Percentiles rank a stretch among this genome's conserved stretches.
phyloP scores from a whole-genome alignment of 208 protist species.

The Herpetomonas tarakana region DNA sequence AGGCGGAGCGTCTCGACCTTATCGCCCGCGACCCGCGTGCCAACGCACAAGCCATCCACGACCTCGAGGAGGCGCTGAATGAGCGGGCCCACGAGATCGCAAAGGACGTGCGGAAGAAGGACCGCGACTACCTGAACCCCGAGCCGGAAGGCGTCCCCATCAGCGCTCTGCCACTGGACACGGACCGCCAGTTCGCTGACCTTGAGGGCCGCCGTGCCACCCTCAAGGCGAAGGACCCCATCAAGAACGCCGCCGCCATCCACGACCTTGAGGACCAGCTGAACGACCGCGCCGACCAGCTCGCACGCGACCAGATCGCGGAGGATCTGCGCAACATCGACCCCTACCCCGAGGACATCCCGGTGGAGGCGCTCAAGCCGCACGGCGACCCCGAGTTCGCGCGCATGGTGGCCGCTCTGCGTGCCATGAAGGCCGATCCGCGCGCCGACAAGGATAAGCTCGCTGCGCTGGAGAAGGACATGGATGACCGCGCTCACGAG shows the following conservation, averaged over 20 bases:
- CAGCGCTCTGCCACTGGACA: constrained; percentile 51
- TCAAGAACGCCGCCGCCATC: constrained; percentile 41
- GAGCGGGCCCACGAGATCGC: constrained; percentile 41
- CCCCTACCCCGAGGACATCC: constrained; percentile 31
- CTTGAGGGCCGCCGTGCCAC: constrained; percentile 56
- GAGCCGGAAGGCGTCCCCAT: constrained; percentile 59
- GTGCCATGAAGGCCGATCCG: constrained; percentile 41
- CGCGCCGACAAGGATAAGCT: constrained; percentile 46
- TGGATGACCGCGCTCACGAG: constrained; percentile 68
- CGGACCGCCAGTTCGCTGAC: constrained; percentile 39
- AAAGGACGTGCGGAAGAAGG: constrained; percentile 25
- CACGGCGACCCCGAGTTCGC: constrained; percentile 54
- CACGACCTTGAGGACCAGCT: constrained; percentile 49
- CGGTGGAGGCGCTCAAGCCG: constrained; percentile 49
- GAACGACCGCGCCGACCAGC: constrained; percentile 45
- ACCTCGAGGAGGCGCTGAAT: constrained; percentile 43
- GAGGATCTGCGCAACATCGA: constrained; percentile 55
- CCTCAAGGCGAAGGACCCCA: constrained; percentile 59
- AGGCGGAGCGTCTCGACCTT: constrained; percentile 34
- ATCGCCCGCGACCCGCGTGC: constrained; percentile 14
- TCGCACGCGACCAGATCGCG: constrained; percentile 45
- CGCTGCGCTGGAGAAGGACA: constrained; percentile 58
- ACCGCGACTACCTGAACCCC: constrained; percentile 51
- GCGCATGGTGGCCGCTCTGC: constrained; percentile 30
- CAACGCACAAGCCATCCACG: constrained; percentile 23